Percentiles rank a stretch among this genome's conserved stretches.
Conservation (phyloP, 2,329 filamentous ascomycete species). For the Daldinia sp. region DNA sequence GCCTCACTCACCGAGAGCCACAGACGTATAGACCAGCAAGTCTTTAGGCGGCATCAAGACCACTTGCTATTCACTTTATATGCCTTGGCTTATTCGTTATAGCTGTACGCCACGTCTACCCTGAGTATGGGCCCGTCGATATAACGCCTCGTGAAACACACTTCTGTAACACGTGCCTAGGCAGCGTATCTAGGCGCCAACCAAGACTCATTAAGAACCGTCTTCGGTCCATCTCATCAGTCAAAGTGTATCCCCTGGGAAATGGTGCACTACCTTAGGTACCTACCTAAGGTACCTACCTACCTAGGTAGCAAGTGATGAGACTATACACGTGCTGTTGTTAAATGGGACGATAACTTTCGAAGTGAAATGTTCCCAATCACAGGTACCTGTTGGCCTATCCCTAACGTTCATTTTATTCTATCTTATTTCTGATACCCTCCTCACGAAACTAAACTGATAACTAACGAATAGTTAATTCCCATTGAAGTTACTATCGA, state of each 20-base stretch:
- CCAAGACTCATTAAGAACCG: not conserved
- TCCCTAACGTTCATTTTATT: conserved; percentile 9
- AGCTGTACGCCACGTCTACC: conserved; percentile 10
- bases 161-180: not conserved
- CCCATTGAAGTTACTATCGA: not conserved
- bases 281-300: too few relatives aligned
- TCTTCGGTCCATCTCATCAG: conserved; percentile 5
- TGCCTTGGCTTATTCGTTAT: conserved; percentile 7
- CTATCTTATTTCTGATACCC: not conserved
- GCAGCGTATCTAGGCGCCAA: conserved; percentile 1
- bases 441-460: not conserved
- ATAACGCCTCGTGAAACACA: conserved; percentile 18
- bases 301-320: not conserved
- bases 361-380: not conserved
- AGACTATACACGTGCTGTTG: conserved; percentile 11
- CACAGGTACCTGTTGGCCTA: conserved; percentile 7
- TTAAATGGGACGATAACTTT: conserved; percentile 11
- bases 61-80: not conserved
- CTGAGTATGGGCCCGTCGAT: conserved; percentile 18
- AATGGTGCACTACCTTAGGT: not conserved
- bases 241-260: conserved; percentile 1
- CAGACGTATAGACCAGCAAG: conserved; percentile 8
- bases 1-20: conserved; percentile 30
- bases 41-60: not conserved
- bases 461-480: not conserved